Percentiles rank a stretch among this genome's conserved stretches.
Evolutionary conservation across 2,329 filamentous ascomycete species (phyloP).

Genomic region (Orbilia javanica): DNA sequence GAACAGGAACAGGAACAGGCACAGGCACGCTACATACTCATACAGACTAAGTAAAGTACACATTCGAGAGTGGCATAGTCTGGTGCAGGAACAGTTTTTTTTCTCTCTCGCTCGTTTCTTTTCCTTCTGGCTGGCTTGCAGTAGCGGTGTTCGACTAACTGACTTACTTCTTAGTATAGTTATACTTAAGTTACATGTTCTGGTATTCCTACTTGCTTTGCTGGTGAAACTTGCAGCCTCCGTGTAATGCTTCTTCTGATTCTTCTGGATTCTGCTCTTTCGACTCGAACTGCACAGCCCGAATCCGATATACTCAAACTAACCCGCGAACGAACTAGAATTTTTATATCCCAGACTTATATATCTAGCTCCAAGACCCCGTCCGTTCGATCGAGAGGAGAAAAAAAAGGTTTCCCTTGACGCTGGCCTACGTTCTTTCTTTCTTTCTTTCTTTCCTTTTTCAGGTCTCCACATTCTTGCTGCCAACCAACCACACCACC

Average conservation of each 20-base stretch:
- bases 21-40: conserved; percentile 32
- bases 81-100: not conserved
- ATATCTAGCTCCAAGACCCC: not conserved
- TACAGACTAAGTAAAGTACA: conserved; percentile 12
- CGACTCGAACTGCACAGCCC: not conserved
- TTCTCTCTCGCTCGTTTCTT: not conserved
- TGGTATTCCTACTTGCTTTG: not conserved
- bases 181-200: not conserved
- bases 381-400: not conserved
- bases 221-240: not conserved
- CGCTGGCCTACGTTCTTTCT: no score
- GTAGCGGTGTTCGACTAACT: no score
- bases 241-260: not conserved
- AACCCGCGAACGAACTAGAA: not conserved
- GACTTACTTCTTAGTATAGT: not conserved
- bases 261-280: not conserved
- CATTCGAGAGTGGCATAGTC: not conserved
- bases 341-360: not conserved
- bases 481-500: not conserved
- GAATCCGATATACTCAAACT: conserved; percentile 12
- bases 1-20: conserved; percentile 20
- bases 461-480: conserved; percentile 13
- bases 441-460: conserved; percentile 18
- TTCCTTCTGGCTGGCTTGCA: not conserved
- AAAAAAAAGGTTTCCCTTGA: not conserved